Evolutionary conservation across 257 asterid genomes (phyloP), one percentile per base, ranked within the genome.

Genomic region (Penstemon davidsonii): DNA sequence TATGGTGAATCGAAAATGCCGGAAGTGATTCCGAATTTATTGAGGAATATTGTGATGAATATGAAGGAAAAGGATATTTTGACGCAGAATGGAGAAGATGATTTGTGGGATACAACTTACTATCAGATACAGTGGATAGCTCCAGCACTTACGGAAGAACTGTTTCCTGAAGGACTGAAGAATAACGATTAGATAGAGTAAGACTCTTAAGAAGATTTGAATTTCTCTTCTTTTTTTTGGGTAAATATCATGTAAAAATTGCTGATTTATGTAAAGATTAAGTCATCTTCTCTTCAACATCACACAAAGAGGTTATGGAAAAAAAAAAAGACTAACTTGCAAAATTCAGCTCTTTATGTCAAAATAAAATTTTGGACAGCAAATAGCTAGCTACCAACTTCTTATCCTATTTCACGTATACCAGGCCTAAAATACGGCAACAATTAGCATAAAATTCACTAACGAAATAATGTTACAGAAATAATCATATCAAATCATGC

Each of bases 91-190:
- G 96, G 82, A 37, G 96, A 85, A 19, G 92, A 89, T 74, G 95
- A 90, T 68, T 44, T 92, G 71, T 92, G 95, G 96, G 96, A 92
- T 54, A 84, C 86, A 19, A 89, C 96, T 3, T 84, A 72, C 55
- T 80, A 84, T 72, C 98, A 92, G 82, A 89, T 89, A 68, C 95
- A 92, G 73, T 90, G 97, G 96, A 91, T 91, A 39, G 91, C 92
- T 75, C 99, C 99, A 0, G 76, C 86, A 4, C 84, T 91, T 44
- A 85, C 89, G 2, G 95, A 88, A 46, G 97, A 94, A 66, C 54
- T 94, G 61, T 88, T 94, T 70, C 95, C 96, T 12, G 89, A 90
- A 74, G 82, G 82, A 55, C 68, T 63, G 71, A 73, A 51, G 43
- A 63, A 33, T 19, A 56, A 18, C 11, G 62, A 37, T 25, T 72